Percentiles rank a stretch among this genome's conserved stretches.
phyloP scores from a whole-genome alignment of 2,329 filamentous ascomycete species.

The Microdochium trichocladiopsis region DNA sequence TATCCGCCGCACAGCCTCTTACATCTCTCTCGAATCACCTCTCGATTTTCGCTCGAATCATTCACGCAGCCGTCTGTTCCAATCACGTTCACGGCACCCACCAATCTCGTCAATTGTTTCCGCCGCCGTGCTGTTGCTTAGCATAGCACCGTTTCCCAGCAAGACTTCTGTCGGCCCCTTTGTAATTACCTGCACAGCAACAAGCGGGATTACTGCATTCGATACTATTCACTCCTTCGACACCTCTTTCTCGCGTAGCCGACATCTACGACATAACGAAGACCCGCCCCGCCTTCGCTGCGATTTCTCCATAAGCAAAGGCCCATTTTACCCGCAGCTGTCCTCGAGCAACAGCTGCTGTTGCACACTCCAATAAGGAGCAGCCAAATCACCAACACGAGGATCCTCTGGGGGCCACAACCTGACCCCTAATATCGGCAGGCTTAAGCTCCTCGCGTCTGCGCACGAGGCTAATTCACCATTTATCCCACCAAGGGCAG shows the following conservation, averaged over 20 bases:
- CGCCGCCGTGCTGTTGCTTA: not conserved
- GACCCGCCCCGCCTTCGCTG: not conserved
- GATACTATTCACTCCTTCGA: slow-evolving; percentile 7
- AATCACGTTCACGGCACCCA: no score
- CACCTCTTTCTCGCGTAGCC: not conserved
- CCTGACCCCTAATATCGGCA: no score
- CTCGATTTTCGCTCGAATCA: not conserved
- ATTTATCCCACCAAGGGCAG: slow-evolving; percentile 18
- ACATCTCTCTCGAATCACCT: not conserved
- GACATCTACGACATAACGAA: not conserved
- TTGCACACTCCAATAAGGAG: not conserved
- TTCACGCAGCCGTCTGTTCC: not conserved
- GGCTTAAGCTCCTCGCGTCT: not conserved
- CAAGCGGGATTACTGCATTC: slow-evolving; percentile 6
- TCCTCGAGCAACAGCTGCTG: not conserved
- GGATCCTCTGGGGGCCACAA: not conserved
- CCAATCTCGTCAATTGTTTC: not conserved
- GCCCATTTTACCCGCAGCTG: not conserved
- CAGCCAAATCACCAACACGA: not conserved
- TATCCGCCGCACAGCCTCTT: not conserved
- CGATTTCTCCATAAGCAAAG: not conserved
- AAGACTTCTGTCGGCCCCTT: slow-evolving; percentile 4
- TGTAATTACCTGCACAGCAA: slow-evolving; percentile 6
- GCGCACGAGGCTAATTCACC: slow-evolving; percentile 5
- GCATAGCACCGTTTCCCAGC: not conserved